These are phyloP conservation scores for Colletotrichum destructivum DNA, from an alignment of 2,329 filamentous ascomycete genomes.

Conservation along the genomic window DNA sequence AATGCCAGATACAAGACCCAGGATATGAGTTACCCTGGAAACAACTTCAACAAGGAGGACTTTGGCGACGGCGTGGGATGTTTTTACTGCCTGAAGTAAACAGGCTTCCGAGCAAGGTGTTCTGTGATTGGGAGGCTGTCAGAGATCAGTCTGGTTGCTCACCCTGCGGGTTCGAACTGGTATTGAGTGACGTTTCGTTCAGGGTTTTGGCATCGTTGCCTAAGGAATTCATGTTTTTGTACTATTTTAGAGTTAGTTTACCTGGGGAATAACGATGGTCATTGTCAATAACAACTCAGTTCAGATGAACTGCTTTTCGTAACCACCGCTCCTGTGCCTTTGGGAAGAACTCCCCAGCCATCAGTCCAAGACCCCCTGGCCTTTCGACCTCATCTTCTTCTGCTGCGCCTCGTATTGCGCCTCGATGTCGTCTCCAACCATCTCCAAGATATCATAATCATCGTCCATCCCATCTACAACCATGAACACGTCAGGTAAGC, in stretches of 20 bases:
- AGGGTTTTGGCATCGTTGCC: too few relatives aligned
- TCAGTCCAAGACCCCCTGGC: background rate
- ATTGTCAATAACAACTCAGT: background rate
- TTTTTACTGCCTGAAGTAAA: background rate
- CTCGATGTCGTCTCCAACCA: background rate
- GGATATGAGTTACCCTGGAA: background rate
- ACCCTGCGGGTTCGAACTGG: too few relatives aligned
- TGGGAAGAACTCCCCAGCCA: background rate
- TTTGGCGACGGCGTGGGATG: background rate
- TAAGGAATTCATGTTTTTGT: background rate
- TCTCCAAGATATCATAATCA: slow-evolving; percentile 1
- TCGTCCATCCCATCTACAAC: background rate
- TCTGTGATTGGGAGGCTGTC: too few relatives aligned
- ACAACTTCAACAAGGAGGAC: background rate
- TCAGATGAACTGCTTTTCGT: too few relatives aligned
- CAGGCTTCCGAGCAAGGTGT: background rate
- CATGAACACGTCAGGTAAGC: background rate
- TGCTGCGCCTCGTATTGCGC: background rate
- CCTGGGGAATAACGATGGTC: background rate
- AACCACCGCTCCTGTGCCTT: background rate
- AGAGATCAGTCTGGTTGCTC: too few relatives aligned
- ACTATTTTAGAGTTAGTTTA: too few relatives aligned
- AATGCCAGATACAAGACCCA: background rate
- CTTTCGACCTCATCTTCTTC: background rate
- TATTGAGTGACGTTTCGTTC: too few relatives aligned